Evolutionary conservation across 2,329 filamentous ascomycete species (phyloP), one percentile per base, ranked within the genome.

Genomic region (Zopfia rhizophila): DNA sequence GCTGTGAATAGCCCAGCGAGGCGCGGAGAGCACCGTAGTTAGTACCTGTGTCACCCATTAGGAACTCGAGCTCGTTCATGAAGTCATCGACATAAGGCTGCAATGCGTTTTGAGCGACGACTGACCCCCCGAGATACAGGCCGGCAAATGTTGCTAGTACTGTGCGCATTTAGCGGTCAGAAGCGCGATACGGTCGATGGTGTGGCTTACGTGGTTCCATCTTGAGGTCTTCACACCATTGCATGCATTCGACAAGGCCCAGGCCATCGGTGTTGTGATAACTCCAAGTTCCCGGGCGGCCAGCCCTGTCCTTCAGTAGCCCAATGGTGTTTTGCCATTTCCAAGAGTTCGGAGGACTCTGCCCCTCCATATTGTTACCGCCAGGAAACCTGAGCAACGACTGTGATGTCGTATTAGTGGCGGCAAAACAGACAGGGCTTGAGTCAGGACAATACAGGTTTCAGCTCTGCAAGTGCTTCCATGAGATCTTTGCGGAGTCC

Each of bases 371-470:
- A 63, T 83, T 77, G 29, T 77, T 76, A 73, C 82, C 85, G 5
- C 86, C 86, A 0, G 86, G 85, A 46, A 87, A 81, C 12, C 86
- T 79, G 31, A 89, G 76, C 55, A 87, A 80, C 0, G n/a, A 78
- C 0, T n/a, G n/a, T n/a, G n/a, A n/a, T n/a, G n/a, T n/a, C n/a
- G n/a, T n/a, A n/a, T n/a, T n/a, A n/a, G n/a, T n/a, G n/a, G n/a
- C n/a, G n/a, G n/a, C n/a, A n/a, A n/a, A n/a, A n/a, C n/a, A n/a
- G n/a, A n/a, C n/a, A n/a, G n/a, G n/a, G n/a, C n/a, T n/a, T n/a
- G 46, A 87, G 81, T n/a, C 86, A 79, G 31, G 88, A 54, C 86
- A 80, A 2, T n/a, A 76, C 77, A 0, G 80, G 78, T 39, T 82
- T 78, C 1, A 84, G 61, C 5, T 71, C 76, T 3, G 75, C 78